A percentile compares a stretch with the other conserved stretches of the same genome.
phyloP scores from a whole-genome alignment of 1,284 basidiomycete genomes.

The Ustilago loliicola region DNA sequence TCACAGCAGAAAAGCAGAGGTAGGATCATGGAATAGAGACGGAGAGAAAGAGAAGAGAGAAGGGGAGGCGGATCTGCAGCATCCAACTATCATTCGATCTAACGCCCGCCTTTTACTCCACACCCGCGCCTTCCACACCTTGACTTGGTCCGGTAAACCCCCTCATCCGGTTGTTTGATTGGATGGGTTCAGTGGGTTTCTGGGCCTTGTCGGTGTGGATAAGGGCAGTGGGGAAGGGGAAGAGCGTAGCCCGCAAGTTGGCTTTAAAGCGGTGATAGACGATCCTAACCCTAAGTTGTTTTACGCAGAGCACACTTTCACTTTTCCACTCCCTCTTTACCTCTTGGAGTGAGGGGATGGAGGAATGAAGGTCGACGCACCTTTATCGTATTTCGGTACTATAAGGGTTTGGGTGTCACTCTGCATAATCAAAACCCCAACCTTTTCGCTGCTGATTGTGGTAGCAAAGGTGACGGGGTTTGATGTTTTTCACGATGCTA shows the following conservation, averaged over 20 bases:
- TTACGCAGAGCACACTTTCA: background rate
- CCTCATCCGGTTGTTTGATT: background rate
- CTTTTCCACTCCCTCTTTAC: background rate
- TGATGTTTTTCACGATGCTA: background rate
- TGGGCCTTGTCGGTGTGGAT: slow-evolving; percentile 9
- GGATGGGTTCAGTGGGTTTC: background rate
- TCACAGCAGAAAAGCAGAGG: background rate
- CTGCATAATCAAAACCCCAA: too few relatives aligned
- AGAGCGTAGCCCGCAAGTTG: slow-evolving; percentile 10
- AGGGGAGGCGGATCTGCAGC: slow-evolving; percentile 16
- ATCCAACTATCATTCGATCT: slow-evolving; percentile 51
- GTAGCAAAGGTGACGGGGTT: background rate
- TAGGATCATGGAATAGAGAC: background rate
- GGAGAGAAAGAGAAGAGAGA: background rate
- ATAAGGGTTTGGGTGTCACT: background rate
- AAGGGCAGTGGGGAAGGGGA: background rate
- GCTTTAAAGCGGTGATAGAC: slow-evolving; percentile 53
- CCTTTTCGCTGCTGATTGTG: too few relatives aligned
- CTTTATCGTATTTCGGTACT: background rate
- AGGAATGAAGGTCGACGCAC: background rate
- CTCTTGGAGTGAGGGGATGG: background rate
- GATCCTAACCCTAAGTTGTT: slow-evolving; percentile 63
- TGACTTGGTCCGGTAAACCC: slow-evolving; percentile 3
- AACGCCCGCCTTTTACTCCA: slow-evolving; percentile 31
- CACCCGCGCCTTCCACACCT: slow-evolving; percentile 4